Conservation (phyloP, 306 rosid genomes). For the Dalbergia cultrata region DNA sequence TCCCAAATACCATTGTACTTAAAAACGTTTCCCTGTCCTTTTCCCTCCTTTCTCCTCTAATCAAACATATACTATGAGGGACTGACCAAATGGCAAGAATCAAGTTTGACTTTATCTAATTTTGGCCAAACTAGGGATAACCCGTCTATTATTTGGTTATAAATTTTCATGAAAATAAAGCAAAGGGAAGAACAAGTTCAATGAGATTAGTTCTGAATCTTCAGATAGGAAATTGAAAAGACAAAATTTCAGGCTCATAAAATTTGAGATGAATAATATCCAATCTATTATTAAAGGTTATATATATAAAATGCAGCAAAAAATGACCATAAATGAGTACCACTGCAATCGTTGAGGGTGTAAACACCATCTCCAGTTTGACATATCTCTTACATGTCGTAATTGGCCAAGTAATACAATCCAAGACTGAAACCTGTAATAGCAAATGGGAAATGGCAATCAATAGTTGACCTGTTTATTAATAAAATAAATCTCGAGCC, state of each 20-base stretch:
- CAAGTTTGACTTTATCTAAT: background rate
- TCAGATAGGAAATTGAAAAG: background rate
- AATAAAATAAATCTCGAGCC: background rate
- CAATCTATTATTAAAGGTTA: background rate
- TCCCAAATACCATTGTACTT: background rate
- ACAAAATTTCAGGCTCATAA: background rate
- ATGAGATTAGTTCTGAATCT: background rate
- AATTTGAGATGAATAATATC: background rate
- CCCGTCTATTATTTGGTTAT: background rate
- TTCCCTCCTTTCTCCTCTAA: too few relatives aligned
- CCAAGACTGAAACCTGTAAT: slow-evolving; percentile 15
- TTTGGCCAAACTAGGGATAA: background rate
- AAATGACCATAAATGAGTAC: background rate
- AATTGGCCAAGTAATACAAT: background rate
- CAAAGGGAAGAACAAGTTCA: background rate
- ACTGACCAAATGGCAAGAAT: background rate
- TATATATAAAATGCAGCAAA: background rate
- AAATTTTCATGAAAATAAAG: background rate
- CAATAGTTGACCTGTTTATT: background rate
- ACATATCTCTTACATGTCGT: background rate
- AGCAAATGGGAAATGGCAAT: background rate
- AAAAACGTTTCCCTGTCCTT: too few relatives aligned
- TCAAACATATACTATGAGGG: too few relatives aligned
- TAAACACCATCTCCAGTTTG: slow-evolving; percentile 25
- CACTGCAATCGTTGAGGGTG: slow-evolving; percentile 38